Percentiles rank a stretch among this genome's conserved stretches.
phyloP scores from a whole-genome alignment of 2,329 filamentous ascomycete species.

The Ascochyta fabae region DNA sequence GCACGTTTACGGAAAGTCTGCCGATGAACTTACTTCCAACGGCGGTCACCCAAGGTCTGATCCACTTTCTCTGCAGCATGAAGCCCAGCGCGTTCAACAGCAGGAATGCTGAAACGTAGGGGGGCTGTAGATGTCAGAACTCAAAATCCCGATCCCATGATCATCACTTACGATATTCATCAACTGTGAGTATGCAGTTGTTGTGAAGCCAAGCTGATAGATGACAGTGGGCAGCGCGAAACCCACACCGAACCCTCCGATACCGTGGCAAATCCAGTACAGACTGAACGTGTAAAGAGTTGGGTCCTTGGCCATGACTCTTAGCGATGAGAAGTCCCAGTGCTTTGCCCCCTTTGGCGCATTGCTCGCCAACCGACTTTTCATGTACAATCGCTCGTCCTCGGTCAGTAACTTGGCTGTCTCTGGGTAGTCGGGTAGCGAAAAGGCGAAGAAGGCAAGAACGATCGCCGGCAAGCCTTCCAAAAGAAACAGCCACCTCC shows the following conservation, averaged over 20 bases:
- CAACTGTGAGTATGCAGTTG: conserved; percentile 27
- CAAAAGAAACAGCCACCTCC: conserved; percentile 37
- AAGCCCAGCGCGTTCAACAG: conserved; percentile 26
- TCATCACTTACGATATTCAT: conserved; percentile 32
- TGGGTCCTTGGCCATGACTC: conserved; percentile 21
- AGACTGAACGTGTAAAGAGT: conserved; percentile 27
- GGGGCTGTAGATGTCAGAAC: conserved; percentile 19
- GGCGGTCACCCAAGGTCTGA: conserved; percentile 25
- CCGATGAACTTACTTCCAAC: conserved; percentile 19
- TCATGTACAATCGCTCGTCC: conserved; percentile 22
- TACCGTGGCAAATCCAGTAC: conserved; percentile 32
- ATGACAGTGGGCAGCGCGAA: conserved; percentile 29
- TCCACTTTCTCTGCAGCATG: conserved; percentile 29
- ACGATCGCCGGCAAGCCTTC: conserved; percentile 26
- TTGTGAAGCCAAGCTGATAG: conserved; percentile 31
- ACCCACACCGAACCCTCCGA: conserved; percentile 26
- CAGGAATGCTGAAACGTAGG: conserved; percentile 26
- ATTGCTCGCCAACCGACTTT: conserved; percentile 15
- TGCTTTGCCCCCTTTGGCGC: conserved; percentile 22
- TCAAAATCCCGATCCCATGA: too few species aligned
- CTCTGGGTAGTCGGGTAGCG: conserved; percentile 25
- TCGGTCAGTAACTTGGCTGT: conserved; percentile 24
- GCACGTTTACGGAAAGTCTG: too few species aligned
- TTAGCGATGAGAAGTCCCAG: conserved; percentile 27
- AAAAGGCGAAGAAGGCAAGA: conserved; percentile 21